These are phyloP conservation scores for Plenodomus lindquistii DNA, from an alignment of 2,329 filamentous ascomycete genomes.

Conservation along the genomic window DNA sequence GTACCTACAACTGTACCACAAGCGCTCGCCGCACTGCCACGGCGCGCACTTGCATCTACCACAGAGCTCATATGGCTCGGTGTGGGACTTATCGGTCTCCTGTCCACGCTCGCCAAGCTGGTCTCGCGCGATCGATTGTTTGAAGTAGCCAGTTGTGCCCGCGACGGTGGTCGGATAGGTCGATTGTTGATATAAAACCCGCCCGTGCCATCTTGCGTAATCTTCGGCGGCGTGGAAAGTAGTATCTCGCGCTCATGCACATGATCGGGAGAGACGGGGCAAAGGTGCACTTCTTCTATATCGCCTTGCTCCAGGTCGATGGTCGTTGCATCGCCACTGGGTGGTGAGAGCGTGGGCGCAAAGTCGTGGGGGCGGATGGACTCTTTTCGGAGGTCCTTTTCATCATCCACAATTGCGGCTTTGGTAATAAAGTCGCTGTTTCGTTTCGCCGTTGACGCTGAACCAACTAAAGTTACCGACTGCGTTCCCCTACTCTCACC, in stretches of 20 bases:
- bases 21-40: conserved; percentile 3
- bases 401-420: conserved; percentile 13
- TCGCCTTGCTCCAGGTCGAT: conserved; percentile 17
- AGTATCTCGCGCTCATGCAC: conserved; percentile 3
- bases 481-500: conserved; percentile 11
- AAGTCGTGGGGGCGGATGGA: conserved; percentile 21
- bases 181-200: conserved; percentile 18
- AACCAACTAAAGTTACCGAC: conserved; percentile 19
- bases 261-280: conserved; percentile 8
- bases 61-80: conserved; percentile 6
- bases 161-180: conserved; percentile 15
- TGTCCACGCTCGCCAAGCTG: conserved; percentile 10
- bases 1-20: neutral
- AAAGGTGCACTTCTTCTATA: neutral
- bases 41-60: neutral
- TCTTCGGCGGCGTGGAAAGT: neutral
- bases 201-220: conserved; percentile 17
- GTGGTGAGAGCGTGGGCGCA: conserved; percentile 6
- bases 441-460: conserved; percentile 11
- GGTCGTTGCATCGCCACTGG: neutral
- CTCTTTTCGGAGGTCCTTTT: conserved; percentile 11
- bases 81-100: conserved; percentile 9
- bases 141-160: conserved; percentile 9
- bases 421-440: conserved; percentile 2
- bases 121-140: conserved; percentile 13